Conservation (phyloP, 768 basidiomycete species). For the Polyporus arcularius region DNA sequence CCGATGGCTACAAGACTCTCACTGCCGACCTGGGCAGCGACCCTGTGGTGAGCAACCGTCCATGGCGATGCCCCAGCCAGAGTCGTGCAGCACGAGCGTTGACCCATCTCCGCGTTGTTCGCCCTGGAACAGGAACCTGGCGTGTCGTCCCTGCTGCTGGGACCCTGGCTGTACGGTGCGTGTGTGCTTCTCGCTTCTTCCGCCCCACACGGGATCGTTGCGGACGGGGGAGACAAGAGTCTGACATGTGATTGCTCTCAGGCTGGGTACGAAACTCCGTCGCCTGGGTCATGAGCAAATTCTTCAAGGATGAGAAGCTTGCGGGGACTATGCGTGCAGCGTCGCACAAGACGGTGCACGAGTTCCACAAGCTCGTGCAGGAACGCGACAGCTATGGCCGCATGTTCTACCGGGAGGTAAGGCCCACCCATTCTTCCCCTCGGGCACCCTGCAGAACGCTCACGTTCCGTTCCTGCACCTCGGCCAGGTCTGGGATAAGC, state of each 20-base stretch:
- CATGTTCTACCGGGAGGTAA: conserved; percentile 58
- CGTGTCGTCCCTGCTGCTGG: conserved; percentile 5
- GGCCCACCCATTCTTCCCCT: conserved; percentile 24
- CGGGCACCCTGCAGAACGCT: background rate
- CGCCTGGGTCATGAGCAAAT: conserved; percentile 43
- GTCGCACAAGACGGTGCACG: conserved; percentile 47
- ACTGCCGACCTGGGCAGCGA: conserved; percentile 69
- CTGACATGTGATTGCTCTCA: conserved; percentile 8
- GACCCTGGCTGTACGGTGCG: conserved; percentile 3
- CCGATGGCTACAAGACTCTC: conserved; percentile 76
- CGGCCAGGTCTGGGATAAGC: conserved; percentile 68
- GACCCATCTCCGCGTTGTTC: background rate
- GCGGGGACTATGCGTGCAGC: conserved; percentile 40
- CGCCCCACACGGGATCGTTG: background rate
- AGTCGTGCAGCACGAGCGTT: background rate
- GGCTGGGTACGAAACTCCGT: conserved; percentile 46
- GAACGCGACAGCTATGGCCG: conserved; percentile 46
- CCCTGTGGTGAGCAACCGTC: conserved; percentile 44
- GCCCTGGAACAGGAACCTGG: background rate
- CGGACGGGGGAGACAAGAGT: background rate
- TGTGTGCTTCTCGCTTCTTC: background rate
- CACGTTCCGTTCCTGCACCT: background rate
- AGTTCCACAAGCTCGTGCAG: conserved; percentile 47
- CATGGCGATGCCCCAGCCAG: background rate
- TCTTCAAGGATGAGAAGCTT: conserved; percentile 51